Evolutionary conservation across 2,329 filamentous ascomycete species (phyloP).

Genomic region (Fusarium buharicum): DNA sequence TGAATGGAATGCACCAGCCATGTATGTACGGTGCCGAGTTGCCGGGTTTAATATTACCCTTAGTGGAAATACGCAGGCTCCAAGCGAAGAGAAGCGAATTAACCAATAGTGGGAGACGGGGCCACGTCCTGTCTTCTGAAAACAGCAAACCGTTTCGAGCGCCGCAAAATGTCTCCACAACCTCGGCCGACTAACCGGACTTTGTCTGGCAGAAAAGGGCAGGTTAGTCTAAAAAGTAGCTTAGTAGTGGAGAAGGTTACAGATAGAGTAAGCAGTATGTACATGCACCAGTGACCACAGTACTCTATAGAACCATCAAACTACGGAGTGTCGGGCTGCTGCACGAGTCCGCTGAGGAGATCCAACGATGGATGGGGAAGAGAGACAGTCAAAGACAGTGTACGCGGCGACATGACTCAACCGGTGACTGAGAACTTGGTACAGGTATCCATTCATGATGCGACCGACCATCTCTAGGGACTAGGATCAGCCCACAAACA

Average conservation of each 20-base stretch:
- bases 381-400: slow-evolving; percentile 16
- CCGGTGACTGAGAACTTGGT: slow-evolving; percentile 3
- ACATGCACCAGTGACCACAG: no score
- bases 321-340: slow-evolving; percentile 38
- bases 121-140: slow-evolving; percentile 20
- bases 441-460: no score
- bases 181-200: slow-evolving; percentile 14
- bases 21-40: slow-evolving; percentile 30
- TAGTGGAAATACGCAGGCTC: slow-evolving; percentile 8
- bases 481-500: neutral
- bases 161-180: slow-evolving; percentile 15
- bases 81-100: slow-evolving; percentile 6
- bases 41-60: slow-evolving; percentile 22
- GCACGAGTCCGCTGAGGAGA: slow-evolving; percentile 37
- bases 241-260: slow-evolving; percentile 15
- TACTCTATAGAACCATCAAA: neutral
- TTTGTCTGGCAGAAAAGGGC: slow-evolving; percentile 7
- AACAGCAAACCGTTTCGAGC: slow-evolving; percentile 42
- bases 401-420: slow-evolving; percentile 33
- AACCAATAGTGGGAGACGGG: slow-evolving; percentile 12
- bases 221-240: no score
- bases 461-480: no score
- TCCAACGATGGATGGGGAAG: slow-evolving; percentile 2
- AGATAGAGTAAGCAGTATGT: slow-evolving; percentile 12
- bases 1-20: neutral